Evolutionary conservation across 202 grass and related monocot genomes (phyloP), one percentile per base, ranked within the genome.

Genomic region (Dendrocalamus latiflorus): DNA sequence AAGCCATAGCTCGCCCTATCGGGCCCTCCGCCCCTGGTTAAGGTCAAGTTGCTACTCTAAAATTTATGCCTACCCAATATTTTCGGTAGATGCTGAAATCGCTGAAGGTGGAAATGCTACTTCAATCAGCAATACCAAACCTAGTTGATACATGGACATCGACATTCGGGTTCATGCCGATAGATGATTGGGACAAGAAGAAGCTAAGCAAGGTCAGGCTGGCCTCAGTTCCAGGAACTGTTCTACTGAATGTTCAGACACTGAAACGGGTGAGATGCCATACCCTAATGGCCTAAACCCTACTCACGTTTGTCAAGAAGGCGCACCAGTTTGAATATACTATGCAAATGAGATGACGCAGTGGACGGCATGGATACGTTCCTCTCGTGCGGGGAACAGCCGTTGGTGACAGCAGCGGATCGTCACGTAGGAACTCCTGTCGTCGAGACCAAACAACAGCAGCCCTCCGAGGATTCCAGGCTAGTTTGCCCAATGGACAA

Each of bases 121-220:
- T 97, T 97, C n/a, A n/a, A 30, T 93, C 76, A 1, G 90, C 92
- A 53, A 94, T 97, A 65, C 90, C 95, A 11, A 87, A 20, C 71
- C 58, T 94, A 55, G 88, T 88, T n/a, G 90, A 94, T 8, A 94
- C 84, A 33, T 97, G 95, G 95, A 94, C 62, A 30, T 88, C 82
- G 1, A 56, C 62, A 25, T 94, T 94, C 47, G 90, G 94, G 20
- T 97, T 94, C 53, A 65, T 34, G 26, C 82, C 68, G 20, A 81
- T 91, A 21, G 86, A 91, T 43, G 86, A 93, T 1, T 47, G 15
- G 1, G 95, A 97, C 65, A 97, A n/a, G n/a, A n/a, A n/a, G n/a
- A n/a, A n/a, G n/a, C n/a, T n/a, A n/a, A n/a, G n/a, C n/a, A n/a
- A n/a, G n/a, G n/a, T n/a, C n/a, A n/a, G n/a, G n/a, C n/a, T n/a